Percentiles rank a stretch among this genome's conserved stretches.
Conservation (phyloP, 2,329 filamentous ascomycete species). For the Colletotrichum limetticola region DNA sequence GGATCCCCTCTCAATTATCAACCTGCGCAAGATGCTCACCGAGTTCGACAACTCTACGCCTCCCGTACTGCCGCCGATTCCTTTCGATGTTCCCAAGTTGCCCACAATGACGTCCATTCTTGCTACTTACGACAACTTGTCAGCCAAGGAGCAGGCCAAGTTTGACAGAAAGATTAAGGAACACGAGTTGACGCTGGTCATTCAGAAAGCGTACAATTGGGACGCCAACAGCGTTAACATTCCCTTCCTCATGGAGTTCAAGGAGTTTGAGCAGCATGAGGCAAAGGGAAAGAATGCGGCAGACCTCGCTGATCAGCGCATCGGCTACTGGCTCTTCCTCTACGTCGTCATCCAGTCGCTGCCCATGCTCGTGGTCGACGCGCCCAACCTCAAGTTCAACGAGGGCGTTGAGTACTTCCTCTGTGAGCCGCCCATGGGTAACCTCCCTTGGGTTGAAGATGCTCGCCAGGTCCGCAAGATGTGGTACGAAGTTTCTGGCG, state of each 20-base stretch:
- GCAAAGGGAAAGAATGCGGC: conserved; percentile 70
- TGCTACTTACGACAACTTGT: conserved; percentile 71
- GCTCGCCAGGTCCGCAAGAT: conserved; percentile 71
- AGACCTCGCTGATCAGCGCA: conserved; percentile 77
- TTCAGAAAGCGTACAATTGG: conserved; percentile 85
- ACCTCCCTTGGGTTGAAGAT: conserved; percentile 78
- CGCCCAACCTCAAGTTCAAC: conserved; percentile 73
- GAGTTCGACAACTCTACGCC: conserved; percentile 92
- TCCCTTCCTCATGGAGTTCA: conserved; percentile 77
- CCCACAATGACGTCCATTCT: conserved; percentile 76
- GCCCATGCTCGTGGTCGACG: conserved; percentile 82
- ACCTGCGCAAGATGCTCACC: conserved; percentile 80
- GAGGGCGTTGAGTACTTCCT: conserved; percentile 85
- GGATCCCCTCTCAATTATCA: conserved; percentile 71
- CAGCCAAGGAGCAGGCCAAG: conserved; percentile 79
- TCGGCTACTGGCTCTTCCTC: conserved; percentile 84
- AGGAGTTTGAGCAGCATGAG: conserved; percentile 76
- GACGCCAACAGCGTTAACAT: conserved; percentile 69
- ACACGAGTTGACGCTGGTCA: conserved; percentile 79
- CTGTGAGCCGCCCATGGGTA: conserved; percentile 78
- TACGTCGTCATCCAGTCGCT: conserved; percentile 82
- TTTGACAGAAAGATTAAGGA: conserved; percentile 79
- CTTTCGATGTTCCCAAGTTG: conserved; percentile 86
- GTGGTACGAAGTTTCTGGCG: conserved; percentile 80
- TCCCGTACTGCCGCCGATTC: conserved; percentile 89